Evolutionary conservation across 352 stramenopile genomes (phyloP).

Genomic region (Globisporangium ultimum): DNA sequence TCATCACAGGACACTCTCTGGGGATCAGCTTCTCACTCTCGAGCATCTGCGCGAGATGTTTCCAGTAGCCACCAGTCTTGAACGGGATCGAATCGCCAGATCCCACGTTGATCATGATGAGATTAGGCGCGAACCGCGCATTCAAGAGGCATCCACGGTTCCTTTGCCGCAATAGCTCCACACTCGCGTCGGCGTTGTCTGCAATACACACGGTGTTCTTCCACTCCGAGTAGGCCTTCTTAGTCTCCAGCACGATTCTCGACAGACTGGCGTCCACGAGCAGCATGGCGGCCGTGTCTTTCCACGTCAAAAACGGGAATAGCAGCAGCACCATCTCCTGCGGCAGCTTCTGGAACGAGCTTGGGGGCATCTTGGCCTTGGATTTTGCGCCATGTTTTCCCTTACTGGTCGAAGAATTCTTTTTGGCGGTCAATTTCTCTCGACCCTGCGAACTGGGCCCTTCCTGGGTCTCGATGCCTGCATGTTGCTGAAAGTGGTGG

Average conservation of each 20-base stretch:
- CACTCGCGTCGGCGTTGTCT: conserved; percentile 16
- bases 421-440: background rate
- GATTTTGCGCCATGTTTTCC: background rate
- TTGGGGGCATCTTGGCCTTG: background rate
- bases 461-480: too few relatives aligned
- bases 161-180: conserved; percentile 34
- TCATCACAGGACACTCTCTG: conserved; percentile 32
- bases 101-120: conserved; percentile 35
- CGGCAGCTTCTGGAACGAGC: conserved; percentile 23
- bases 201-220: conserved; percentile 27
- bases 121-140: conserved; percentile 37
- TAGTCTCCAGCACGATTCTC: conserved; percentile 15
- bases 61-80: conserved; percentile 37
- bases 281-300: conserved; percentile 33
- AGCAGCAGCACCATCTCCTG: conserved; percentile 40
- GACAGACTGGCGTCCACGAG: conserved; percentile 27
- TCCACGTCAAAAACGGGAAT: conserved; percentile 44
- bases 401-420: background rate
- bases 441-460: background rate
- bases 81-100: conserved; percentile 23
- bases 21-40: conserved; percentile 36
- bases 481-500: background rate
- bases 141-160: conserved; percentile 19
- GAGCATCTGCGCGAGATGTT: conserved; percentile 25
- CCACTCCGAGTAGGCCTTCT: conserved; percentile 32